Evolutionary conservation across 2,329 filamentous ascomycete species (phyloP), one percentile per base, ranked within the genome.

Genomic region (Curvularia eragrostidis): DNA sequence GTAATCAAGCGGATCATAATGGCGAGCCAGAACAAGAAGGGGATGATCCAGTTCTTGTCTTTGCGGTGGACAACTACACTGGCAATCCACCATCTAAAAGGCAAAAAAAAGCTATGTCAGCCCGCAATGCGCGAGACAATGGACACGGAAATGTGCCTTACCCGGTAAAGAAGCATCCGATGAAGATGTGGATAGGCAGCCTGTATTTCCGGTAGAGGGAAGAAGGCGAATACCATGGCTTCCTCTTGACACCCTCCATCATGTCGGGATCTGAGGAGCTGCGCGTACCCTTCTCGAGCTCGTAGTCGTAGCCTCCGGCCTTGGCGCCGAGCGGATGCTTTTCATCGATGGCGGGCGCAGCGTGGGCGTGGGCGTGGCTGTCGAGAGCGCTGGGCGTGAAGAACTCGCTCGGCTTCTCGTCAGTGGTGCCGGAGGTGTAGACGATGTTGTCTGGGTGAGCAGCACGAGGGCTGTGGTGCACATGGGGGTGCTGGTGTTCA

Each of bases 11-110:
- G 89, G 49, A 95, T 80, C 10, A 85, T 86, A 67, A 96, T 87
- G 64, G 81, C 83, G 44, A 96, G 85, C 82, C 89, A 96, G 46
- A 97, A 73, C 49, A 96, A 82, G 78, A 96, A 95, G 0, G 93
- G 92, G 48, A 93, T 85, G 55, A 96, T 78, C 92, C 92, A 96
- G 70, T 91, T 91, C 77, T 84, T 83, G 67, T 92, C 87, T 58
- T 89, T 66, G 58, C 86, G 86, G 74, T 94, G 91, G 52, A 91
- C 81, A 58, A 93, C 81, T 47, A 94, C 79, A 53, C 88, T 86
- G 6, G 89, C 87, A 63, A 93, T 89, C 89, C 89, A 93, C 90
- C 90, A 93, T 69, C 84, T 78, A 59, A 28, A 36, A 36, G 12
- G 24, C 4, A 26, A 26, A 36, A 36, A 36, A 36, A 36, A 36